Evolutionary conservation across 371 early-diverging fungal genomes (phyloP).

Genomic region (Dichotomocladium elegans): DNA sequence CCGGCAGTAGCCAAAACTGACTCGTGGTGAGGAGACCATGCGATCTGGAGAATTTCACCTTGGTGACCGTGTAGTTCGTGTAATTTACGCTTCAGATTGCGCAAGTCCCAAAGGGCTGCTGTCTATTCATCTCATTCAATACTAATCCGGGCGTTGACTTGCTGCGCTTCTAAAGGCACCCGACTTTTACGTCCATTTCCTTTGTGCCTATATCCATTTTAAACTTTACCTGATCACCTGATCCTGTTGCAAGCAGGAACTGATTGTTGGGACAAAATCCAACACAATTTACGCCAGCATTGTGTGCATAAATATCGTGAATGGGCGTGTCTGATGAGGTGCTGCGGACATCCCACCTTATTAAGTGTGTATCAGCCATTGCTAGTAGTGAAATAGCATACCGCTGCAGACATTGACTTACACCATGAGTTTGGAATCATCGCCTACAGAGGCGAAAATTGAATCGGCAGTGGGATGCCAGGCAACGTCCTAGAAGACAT

Average conservation of each 20-base stretch:
- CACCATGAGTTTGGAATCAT: conserved; percentile 90
- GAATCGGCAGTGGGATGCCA: conserved; percentile 83
- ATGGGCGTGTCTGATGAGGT: conserved; percentile 55
- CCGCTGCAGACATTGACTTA: conserved; percentile 39
- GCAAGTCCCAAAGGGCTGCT: conserved; percentile 96
- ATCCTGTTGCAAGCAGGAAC: conserved; percentile 91
- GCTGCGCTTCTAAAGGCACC: too few species aligned
- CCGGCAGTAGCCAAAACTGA: conserved; percentile 93
- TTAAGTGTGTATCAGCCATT: too few species aligned
- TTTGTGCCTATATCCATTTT: background rate
- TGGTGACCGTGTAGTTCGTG: conserved; percentile 88
- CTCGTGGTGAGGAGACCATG: conserved; percentile 96
- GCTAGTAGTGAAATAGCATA: too few species aligned
- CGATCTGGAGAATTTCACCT: conserved; percentile 90
- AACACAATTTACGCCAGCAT: conserved; percentile 92
- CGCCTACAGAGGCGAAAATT: conserved; percentile 95
- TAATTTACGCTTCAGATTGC: conserved; percentile 79
- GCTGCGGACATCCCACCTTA: conserved; percentile 73
- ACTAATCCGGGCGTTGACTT: background rate
- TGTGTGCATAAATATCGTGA: conserved; percentile 83
- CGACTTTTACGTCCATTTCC: background rate
- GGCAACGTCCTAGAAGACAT: conserved; percentile 73
- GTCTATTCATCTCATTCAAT: conserved; percentile 43
- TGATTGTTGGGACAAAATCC: conserved; percentile 91
- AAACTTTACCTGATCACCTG: conserved; percentile 75